Evolutionary conservation across 768 basidiomycete genomes (phyloP).

Genomic region (Leccinum truebloodii): DNA sequence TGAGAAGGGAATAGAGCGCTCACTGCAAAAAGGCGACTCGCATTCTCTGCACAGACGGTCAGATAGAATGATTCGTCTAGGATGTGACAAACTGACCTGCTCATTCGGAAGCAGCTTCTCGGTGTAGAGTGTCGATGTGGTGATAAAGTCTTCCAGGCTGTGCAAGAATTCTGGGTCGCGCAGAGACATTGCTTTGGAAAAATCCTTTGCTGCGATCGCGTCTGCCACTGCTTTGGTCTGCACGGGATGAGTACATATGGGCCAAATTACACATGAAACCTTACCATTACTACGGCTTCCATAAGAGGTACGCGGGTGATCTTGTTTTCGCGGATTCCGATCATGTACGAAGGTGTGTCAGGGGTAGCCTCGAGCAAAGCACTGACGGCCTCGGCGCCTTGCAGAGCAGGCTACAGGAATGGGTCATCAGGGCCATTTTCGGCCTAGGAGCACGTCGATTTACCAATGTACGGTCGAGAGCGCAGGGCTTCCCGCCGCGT

Average conservation of each 20-base stretch:
- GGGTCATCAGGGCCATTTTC: conserved; percentile 7
- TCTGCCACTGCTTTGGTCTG: conserved; percentile 86
- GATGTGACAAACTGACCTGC: conserved; percentile 37
- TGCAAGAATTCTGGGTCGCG: conserved; percentile 93
- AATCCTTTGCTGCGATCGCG: conserved; percentile 82
- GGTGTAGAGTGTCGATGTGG: conserved; percentile 64
- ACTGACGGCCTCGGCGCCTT: conserved; percentile 92
- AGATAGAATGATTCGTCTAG: conserved; percentile 3
- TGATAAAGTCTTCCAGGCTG: conserved; percentile 80
- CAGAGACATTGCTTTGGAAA: conserved; percentile 81
- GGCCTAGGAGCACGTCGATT: conserved; percentile 20
- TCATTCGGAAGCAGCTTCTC: conserved; percentile 51
- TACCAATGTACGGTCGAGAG: conserved; percentile 89
- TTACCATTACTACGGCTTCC: conserved; percentile 89
- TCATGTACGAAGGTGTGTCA: conserved; percentile 95
- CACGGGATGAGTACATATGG: conserved; percentile 9
- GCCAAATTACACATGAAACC: neutral
- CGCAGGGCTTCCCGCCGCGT: conserved; percentile 91
- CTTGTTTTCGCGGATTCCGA: conserved; percentile 94
- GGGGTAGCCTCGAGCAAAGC: conserved; percentile 85
- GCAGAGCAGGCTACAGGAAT: conserved; percentile 80
- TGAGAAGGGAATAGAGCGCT: conserved; percentile 28
- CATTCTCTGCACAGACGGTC: conserved; percentile 53
- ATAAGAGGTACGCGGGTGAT: conserved; percentile 88
- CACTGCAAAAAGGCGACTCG: conserved; percentile 85